These are phyloP conservation scores for Globomyces pollinis-pini DNA, from an alignment of 192 early-diverging fungal species.

Conservation along the genomic window DNA sequence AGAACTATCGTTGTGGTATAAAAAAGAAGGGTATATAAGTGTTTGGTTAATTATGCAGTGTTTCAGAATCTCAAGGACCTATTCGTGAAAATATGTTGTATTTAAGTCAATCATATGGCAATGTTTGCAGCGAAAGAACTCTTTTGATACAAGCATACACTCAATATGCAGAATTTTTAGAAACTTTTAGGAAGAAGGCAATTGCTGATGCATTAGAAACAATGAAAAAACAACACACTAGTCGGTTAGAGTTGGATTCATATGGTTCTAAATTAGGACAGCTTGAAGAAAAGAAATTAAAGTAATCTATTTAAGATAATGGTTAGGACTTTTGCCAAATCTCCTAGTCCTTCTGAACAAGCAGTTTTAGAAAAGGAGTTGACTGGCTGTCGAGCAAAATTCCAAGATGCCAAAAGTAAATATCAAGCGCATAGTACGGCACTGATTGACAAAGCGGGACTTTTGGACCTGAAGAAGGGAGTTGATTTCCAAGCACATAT, in stretches of 20 bases:
- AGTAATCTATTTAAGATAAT: neutral
- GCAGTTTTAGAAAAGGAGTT: constrained; percentile 35
- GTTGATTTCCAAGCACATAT: constrained; percentile 39
- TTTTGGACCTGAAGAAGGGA: constrained; percentile 44
- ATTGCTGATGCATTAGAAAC: constrained; percentile 41
- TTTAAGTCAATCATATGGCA: constrained; percentile 19
- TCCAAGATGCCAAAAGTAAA: constrained; percentile 29
- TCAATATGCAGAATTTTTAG: constrained; percentile 28
- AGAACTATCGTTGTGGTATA: constrained; percentile 41
- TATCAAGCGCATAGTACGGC: constrained; percentile 39
- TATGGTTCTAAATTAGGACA: constrained; percentile 34
- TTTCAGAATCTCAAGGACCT: constrained; percentile 7
- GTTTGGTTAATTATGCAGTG: neutral
- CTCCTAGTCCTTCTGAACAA: constrained; percentile 13
- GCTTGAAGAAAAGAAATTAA: constrained; percentile 30
- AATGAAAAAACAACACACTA: constrained; percentile 33
- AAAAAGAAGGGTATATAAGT: constrained; percentile 35
- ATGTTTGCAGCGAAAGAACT: constrained; percentile 23
- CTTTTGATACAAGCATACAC: constrained; percentile 27
- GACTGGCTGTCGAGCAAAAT: constrained; percentile 29
- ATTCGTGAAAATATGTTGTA: constrained; percentile 35
- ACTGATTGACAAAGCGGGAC: constrained; percentile 46
- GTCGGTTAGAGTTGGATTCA: constrained; percentile 39
- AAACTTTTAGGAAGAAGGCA: constrained; percentile 40
- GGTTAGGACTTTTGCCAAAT: neutral